Evolutionary conservation across 495 filamentous ascomycete genomes (phyloP), one percentile per base, ranked within the genome.

Genomic region (Cercophora samala): DNA sequence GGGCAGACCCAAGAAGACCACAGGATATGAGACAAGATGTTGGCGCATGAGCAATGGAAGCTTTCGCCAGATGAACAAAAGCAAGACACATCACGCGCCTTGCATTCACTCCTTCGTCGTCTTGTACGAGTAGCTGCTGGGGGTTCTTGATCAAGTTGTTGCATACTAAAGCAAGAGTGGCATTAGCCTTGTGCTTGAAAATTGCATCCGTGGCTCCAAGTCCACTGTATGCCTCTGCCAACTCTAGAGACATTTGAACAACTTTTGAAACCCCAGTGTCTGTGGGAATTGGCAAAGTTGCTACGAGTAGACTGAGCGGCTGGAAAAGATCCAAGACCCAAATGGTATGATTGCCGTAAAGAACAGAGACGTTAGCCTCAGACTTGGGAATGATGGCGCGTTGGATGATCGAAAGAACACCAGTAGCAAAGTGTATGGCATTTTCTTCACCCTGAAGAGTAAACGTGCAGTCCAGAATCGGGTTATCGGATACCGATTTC

Each of bases 241-340:
- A 13, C 5, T 74, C 69, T 3, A 81, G 32, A 2, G 70, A 54
- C 22, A 66, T 72, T 66, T 68, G 70, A 19, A 81, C 42, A 9
- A 76, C 52, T 4, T 66, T 22, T 0, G 75, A 61, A n/a, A 76
- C 24, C 2, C 65, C 60, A 19, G 62, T 66, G 46, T 72, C 74
- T 5, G 76, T 58, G 9, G 73, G 55, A 5, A 60, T 52, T 18
- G 72, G 72, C 74, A 73, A 79, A 21, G 29, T 65, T 6, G 68
- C 64, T 60, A 74, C 70, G 18, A 69, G 64, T 17, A 67, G 61
- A 51, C 72, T 69, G 6, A 81, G 69, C n/a, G 69, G 64, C 52
- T 76, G 66, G 54, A 77, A 67, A 53, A 70, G 68, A 64, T 82
- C 80, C 52, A 79, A 67, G 19, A 81, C 64, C 76, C 78, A 80